A percentile compares a stretch with the other conserved stretches of the same genome.
These are phyloP conservation scores for Podospora appendiculata DNA, from an alignment of 495 filamentous ascomycete genomes.

Conservation along the genomic window DNA sequence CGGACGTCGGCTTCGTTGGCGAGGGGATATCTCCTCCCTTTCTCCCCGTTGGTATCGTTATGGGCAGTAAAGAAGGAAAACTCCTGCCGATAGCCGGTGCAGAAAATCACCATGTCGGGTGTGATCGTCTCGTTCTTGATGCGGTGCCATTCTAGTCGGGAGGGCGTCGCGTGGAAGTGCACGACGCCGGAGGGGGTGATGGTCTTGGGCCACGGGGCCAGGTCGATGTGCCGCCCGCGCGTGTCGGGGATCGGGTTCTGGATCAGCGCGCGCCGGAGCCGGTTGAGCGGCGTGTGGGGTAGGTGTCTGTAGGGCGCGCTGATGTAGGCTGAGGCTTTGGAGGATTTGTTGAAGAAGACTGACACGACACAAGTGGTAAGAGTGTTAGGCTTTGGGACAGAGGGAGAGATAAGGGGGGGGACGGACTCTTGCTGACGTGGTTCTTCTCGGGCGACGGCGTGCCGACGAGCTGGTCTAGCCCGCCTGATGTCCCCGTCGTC, in stretches of 20 bases:
- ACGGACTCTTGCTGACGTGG: conserved; percentile 4
- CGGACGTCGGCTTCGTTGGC: conserved; percentile 24
- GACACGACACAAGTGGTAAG: not conserved
- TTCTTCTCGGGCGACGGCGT: conserved; percentile 17
- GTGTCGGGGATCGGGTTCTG: conserved; percentile 19
- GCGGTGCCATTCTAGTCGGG: conserved; percentile 21
- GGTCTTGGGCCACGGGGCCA: conserved; percentile 27
- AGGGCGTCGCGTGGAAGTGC: conserved; percentile 15
- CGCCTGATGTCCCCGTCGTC: conserved; percentile 28
- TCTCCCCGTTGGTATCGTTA: not conserved
- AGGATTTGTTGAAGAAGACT: conserved; percentile 38
- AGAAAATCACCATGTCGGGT: conserved; percentile 31
- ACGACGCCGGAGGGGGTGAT: conserved; percentile 19
- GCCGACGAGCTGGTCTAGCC: conserved; percentile 34
- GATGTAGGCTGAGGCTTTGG: conserved; percentile 31
- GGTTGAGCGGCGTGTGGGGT: not conserved
- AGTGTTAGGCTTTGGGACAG: not conserved
- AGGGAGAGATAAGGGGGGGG: no score
- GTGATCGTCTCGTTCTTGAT: conserved; percentile 19
- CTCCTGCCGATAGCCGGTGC: conserved; percentile 35
- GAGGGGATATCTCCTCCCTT: not conserved
- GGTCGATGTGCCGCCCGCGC: conserved; percentile 21
- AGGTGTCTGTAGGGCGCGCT: conserved; percentile 25
- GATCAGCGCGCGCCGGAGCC: conserved; percentile 22
- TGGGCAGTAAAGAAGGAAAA: conserved; percentile 26